phyloP scores from a whole-genome alignment of 768 basidiomycete genomes.

The Naganishia vishniacii region DNA sequence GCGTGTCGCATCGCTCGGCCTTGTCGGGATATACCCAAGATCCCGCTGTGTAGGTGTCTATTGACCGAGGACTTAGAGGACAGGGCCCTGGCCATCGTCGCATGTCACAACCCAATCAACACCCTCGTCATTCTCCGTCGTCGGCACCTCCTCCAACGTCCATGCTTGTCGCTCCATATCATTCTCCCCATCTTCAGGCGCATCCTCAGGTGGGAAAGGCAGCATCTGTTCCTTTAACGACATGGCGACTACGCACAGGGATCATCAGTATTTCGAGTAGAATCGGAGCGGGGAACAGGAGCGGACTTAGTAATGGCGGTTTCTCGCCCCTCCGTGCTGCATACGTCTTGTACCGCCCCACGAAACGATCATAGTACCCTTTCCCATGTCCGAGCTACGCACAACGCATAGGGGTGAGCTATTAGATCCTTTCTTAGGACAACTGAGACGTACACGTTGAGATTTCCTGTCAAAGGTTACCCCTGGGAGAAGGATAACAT shows the following conservation, averaged over 20 bases:
- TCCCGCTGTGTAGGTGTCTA: too few species aligned
- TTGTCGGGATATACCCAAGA: too few species aligned
- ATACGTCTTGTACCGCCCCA: conserved; percentile 18
- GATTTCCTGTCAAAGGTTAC: conserved; percentile 18
- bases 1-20: too few species aligned
- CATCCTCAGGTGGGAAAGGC: background rate
- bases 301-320: conserved; percentile 22
- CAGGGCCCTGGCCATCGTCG: too few species aligned
- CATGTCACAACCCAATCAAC: conserved; percentile 10
- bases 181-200: background rate
- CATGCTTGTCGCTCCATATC: background rate
- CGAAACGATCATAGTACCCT: conserved; percentile 28
- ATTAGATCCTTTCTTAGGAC: background rate
- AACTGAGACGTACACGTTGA: conserved; percentile 21
- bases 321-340: conserved; percentile 16
- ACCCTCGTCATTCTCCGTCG: conserved; percentile 1
- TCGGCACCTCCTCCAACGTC: background rate
- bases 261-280: background rate
- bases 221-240: conserved; percentile 4
- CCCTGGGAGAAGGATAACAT: conserved; percentile 26
- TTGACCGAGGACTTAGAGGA: too few species aligned
- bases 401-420: background rate
- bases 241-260: conserved; percentile 5
- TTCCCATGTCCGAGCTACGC: conserved; percentile 28
- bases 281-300: background rate